A percentile compares a stretch with the other conserved stretches of the same genome.
These are phyloP conservation scores for Gossypium turneri DNA, from an alignment of 345 rosid genomes.

Conservation along the genomic window DNA sequence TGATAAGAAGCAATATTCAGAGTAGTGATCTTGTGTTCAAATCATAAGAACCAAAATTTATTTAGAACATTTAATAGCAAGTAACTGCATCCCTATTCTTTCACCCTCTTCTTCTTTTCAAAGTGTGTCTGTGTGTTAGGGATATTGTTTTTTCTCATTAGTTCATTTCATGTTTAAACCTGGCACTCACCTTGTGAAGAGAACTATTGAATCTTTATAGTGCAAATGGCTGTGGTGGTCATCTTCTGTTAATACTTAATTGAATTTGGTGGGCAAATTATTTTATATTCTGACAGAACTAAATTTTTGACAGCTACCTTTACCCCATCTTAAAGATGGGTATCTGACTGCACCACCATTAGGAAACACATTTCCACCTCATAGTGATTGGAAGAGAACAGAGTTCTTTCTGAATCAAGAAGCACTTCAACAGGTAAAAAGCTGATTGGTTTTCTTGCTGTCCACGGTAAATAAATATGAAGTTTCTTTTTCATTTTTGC, in stretches of 20 bases:
- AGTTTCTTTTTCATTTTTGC: not conserved
- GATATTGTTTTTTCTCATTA: not conserved
- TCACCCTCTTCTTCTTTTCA: not conserved
- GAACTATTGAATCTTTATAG: not conserved
- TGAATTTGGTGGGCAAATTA: not conserved
- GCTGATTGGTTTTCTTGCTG: not conserved
- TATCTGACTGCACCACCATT: conserved; percentile 5
- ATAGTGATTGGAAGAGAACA: not conserved
- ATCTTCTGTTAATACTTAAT: not conserved
- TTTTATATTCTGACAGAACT: not conserved
- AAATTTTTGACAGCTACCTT: conserved; percentile 5
- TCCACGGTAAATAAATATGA: not conserved
- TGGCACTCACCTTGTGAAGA: not conserved
- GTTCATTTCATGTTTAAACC: not conserved
- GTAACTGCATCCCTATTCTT: not conserved
- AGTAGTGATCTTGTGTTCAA: not conserved
- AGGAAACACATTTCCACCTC: conserved; percentile 5
- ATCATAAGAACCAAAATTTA: not conserved
- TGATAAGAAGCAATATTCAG: not conserved
- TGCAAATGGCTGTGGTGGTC: not conserved
- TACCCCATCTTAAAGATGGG: conserved; percentile 14
- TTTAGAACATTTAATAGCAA: not conserved
- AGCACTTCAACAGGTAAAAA: conserved; percentile 7
- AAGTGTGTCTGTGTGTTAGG: not conserved
- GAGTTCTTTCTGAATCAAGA: conserved; percentile 10